phyloP scores from a whole-genome alignment of 495 filamentous ascomycete genomes.

The Aspergillus conjunctus region DNA sequence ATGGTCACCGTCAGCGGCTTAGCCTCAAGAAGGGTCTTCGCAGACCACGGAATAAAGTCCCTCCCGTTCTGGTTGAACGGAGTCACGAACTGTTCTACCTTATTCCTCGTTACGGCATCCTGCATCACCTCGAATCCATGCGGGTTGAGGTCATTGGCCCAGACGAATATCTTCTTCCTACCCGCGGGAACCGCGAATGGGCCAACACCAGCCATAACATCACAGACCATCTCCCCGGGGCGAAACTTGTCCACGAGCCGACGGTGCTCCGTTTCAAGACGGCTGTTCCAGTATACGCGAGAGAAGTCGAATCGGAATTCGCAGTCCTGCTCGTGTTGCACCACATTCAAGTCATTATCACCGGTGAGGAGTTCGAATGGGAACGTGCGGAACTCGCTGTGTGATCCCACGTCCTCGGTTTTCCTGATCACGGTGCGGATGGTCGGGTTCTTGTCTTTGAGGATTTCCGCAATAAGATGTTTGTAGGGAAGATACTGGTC shows the following conservation, averaged over 20 bases:
- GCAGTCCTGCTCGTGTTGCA: conserved; percentile 59
- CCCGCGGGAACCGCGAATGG: conserved; percentile 94
- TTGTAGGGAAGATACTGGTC: conserved; percentile 80
- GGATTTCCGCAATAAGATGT: conserved; percentile 74
- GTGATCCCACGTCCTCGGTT: conserved; percentile 78
- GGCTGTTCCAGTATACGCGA: conserved; percentile 97
- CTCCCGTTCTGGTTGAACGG: conserved; percentile 80
- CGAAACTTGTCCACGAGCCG: conserved; percentile 76
- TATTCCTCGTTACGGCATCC: conserved; percentile 74
- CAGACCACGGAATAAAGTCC: conserved; percentile 72
- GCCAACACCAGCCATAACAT: conserved; percentile 97
- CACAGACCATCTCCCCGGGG: conserved; percentile 84
- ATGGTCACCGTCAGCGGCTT: conserved; percentile 51
- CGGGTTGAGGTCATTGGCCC: conserved; percentile 96
- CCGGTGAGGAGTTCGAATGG: conserved; percentile 89
- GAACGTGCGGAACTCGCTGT: conserved; percentile 90
- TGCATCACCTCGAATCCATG: conserved; percentile 73
- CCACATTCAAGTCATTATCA: conserved; percentile 75
- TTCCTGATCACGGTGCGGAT: conserved; percentile 96
- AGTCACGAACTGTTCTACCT: conserved; percentile 73
- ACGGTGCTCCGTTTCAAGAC: conserved; percentile 84
- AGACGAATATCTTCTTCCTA: conserved; percentile 87
- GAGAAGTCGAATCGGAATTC: conserved; percentile 56
- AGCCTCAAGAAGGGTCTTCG: conserved; percentile 58
- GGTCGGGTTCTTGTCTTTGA: conserved; percentile 82